These are phyloP conservation scores for Cylindrodendrum hubeiense DNA, from an alignment of 2,329 filamentous ascomycete species.

Conservation along the genomic window DNA sequence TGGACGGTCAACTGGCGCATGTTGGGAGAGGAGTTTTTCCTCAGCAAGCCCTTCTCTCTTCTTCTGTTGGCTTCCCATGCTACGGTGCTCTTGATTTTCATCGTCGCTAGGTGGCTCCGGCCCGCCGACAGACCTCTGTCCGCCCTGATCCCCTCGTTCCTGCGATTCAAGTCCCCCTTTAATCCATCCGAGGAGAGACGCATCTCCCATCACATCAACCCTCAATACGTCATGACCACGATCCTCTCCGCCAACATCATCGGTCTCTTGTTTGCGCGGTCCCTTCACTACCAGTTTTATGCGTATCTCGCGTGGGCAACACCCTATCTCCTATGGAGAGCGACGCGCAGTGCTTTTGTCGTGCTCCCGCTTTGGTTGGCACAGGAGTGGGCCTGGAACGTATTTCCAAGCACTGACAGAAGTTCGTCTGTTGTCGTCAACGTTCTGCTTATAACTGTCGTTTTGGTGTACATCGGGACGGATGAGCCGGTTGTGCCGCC, in stretches of 20 bases:
- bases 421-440: constrained; percentile 76
- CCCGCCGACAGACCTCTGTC: constrained; percentile 71
- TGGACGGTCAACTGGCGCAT: constrained; percentile 99
- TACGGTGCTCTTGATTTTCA: constrained; percentile 75
- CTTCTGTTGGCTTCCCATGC: constrained; percentile 75
- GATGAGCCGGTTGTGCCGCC: constrained; percentile 52
- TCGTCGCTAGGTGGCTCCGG: constrained; percentile 77
- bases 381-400: constrained; percentile 95
- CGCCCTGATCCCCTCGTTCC: constrained; percentile 63
- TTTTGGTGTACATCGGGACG: constrained; percentile 71
- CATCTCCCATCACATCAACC: constrained; percentile 71
- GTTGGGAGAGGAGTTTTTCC: constrained; percentile 84
- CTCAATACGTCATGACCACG: constrained; percentile 80
- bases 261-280: constrained; percentile 87
- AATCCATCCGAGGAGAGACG: constrained; percentile 64
- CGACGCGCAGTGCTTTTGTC: constrained; percentile 74
- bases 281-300: constrained; percentile 96
- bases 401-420: constrained; percentile 80
- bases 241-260: constrained; percentile 82
- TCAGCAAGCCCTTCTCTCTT: constrained; percentile 76
- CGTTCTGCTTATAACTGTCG: constrained; percentile 75
- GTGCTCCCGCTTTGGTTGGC: constrained; percentile 78
- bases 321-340: constrained; percentile 87
- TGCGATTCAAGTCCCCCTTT: constrained; percentile 60
- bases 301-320: constrained; percentile 91